Evolutionary conservation across 2,329 filamentous ascomycete genomes (phyloP), one percentile per base, ranked within the genome.

Genomic region (Colletotrichum viniferum): DNA sequence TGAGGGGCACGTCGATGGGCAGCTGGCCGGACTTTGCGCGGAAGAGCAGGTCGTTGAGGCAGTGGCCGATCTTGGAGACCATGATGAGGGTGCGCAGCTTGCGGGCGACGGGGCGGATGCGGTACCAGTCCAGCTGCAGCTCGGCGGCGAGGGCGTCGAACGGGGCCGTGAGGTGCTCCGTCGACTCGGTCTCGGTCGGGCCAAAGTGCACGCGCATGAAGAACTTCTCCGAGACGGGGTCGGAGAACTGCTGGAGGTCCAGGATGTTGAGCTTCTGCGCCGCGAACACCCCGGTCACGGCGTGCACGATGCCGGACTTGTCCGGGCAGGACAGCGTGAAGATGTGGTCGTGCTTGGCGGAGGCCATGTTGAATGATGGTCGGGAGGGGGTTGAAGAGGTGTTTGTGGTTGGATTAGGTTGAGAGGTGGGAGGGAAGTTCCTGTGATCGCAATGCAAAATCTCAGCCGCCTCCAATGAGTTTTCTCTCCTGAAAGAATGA

Each of bases 191-290:
- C 48, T 88, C 83, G 7, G 87, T 88, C 76, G 93, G 90, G 12
- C 92, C 93, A 80, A 96, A 96, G 84, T 96, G 94, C 79, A 96
- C 94, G 82, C 95, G 91, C 95, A 97, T 96, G 87, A 97, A 97
- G 88, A 97, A 97, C 73, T 90, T 93, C 82, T 94, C 87, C 24
- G 93, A 94, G 28, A 88, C 90, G 30, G 92, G 91, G 85, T 96
- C 95, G 56, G 92, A 94, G 88, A 95, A 97, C 86, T 97, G 95
- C 85, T 96, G 94, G 78, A 96, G 90, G 85, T 97, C 94, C 78
- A 96, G 88, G 82, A 97, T 95, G 85, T 96, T 97, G 85, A 96
- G 90, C 80, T 92, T 90, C 83, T 94, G 90, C 77, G 90, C 85
- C 62, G 94, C 94, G 77, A 97, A 90, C 79, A 96, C 89, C 77